Conservation (phyloP, 768 basidiomycete genomes). For the Chalciporus chontae region DNA sequence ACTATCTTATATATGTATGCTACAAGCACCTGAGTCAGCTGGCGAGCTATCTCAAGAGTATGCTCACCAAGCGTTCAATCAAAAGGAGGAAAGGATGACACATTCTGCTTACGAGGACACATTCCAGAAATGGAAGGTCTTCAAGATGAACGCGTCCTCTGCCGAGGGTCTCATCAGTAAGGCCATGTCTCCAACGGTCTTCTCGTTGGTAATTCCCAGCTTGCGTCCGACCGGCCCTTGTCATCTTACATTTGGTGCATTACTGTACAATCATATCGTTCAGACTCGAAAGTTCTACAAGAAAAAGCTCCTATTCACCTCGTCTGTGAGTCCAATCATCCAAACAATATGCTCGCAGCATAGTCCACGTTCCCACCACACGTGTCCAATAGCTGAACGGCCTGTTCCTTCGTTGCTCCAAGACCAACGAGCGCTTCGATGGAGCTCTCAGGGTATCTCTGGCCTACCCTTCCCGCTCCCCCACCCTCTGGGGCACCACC, state of each 20-base stretch:
- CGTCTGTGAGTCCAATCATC: slow-evolving; percentile 8
- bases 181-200: too few relatives aligned
- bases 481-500: slow-evolving; percentile 39
- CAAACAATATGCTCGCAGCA: slow-evolving; percentile 33
- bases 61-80: too few relatives aligned
- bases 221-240: not conserved
- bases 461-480: slow-evolving; percentile 45
- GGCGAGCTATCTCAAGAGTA: too few relatives aligned
- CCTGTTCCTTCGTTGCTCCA: slow-evolving; percentile 74
- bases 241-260: not conserved
- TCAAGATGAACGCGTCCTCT: too few relatives aligned
- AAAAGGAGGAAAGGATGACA: too few relatives aligned
- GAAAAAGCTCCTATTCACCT: not conserved
- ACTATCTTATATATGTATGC: too few relatives aligned
- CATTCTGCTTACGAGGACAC: too few relatives aligned
- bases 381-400: slow-evolving; percentile 71
- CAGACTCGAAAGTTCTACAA: not conserved
- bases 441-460: slow-evolving; percentile 52
- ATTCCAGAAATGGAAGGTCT: too few relatives aligned
- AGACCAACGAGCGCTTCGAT: slow-evolving; percentile 70
- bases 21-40: too few relatives aligned
- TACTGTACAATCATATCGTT: not conserved
- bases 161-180: too few relatives aligned
- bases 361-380: slow-evolving; percentile 79
- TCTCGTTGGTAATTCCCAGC: too few relatives aligned